Conservation (phyloP, 169 alveolate species). For the Sarcocystis neurona region DNA sequence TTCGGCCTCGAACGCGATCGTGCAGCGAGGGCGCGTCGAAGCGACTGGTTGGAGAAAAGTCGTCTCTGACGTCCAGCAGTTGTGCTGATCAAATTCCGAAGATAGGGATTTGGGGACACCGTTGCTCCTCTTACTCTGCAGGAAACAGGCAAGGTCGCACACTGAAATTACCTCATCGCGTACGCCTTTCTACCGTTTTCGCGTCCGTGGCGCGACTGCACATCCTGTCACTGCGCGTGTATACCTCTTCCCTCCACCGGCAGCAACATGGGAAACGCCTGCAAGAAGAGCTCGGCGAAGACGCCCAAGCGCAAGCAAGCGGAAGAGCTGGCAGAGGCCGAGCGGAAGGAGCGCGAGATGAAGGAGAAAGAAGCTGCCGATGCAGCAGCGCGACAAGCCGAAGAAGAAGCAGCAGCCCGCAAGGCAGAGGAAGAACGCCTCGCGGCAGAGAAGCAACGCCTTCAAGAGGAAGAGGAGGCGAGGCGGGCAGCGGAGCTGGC, state of each 20-base stretch:
- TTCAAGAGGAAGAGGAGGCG: neutral
- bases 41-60: too few relatives aligned
- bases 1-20: too few relatives aligned
- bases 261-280: conserved; percentile 63
- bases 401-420: neutral
- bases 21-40: too few relatives aligned
- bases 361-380: conserved; percentile 66
- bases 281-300: conserved; percentile 72
- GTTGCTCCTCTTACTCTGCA: neutral
- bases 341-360: conserved; percentile 58
- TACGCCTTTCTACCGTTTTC: neutral
- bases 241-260: neutral
- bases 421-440: conserved; percentile 5
- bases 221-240: neutral
- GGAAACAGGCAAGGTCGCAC: neutral
- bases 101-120: too few relatives aligned
- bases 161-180: neutral
- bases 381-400: conserved; percentile 55
- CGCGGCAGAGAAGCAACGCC: neutral
- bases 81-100: too few relatives aligned
- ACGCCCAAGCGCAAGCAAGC: conserved; percentile 75
- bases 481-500: conserved; percentile 55
- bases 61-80: too few relatives aligned
- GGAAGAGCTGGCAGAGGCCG: conserved; percentile 68
- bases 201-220: neutral